Conservation (phyloP, 2,329 filamentous ascomycete species). For the Zymoseptoria brevis region DNA sequence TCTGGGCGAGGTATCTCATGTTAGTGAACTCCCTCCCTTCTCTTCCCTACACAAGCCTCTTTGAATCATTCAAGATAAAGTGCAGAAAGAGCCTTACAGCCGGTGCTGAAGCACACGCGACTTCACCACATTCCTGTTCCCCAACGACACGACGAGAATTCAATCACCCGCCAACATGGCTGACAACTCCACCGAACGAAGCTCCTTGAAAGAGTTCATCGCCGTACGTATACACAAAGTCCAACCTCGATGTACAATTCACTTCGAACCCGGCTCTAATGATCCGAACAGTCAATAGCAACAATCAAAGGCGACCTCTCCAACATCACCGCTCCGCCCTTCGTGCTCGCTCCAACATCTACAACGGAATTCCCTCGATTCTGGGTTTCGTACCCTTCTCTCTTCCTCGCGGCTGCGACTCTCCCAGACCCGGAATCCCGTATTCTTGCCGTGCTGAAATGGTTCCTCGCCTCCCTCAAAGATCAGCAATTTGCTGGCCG, state of each 20-base stretch:
- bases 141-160: no score
- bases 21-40: background rate
- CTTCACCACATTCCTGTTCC: no score
- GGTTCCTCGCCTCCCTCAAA: conserved; percentile 41
- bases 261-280: background rate
- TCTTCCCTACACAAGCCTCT: background rate
- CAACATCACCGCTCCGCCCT: conserved; percentile 42
- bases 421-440: conserved; percentile 35
- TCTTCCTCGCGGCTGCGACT: conserved; percentile 40
- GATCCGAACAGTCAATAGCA: conserved; percentile 31
- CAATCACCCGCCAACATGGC: conserved; percentile 6
- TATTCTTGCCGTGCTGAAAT: conserved; percentile 41
- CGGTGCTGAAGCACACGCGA: no score
- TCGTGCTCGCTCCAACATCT: conserved; percentile 38
- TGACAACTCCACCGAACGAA: conserved; percentile 17
- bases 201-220: conserved; percentile 25
- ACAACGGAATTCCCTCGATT: conserved; percentile 41
- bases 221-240: conserved; percentile 13
- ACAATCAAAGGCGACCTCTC: conserved; percentile 40
- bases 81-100: background rate
- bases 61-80: background rate
- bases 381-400: conserved; percentile 38
- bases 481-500: conserved; percentile 43
- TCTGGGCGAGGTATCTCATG: background rate
- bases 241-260: no score